Evolutionary conservation across 495 filamentous ascomycete species (phyloP).

Genomic region (Aspergillus hancockii): DNA sequence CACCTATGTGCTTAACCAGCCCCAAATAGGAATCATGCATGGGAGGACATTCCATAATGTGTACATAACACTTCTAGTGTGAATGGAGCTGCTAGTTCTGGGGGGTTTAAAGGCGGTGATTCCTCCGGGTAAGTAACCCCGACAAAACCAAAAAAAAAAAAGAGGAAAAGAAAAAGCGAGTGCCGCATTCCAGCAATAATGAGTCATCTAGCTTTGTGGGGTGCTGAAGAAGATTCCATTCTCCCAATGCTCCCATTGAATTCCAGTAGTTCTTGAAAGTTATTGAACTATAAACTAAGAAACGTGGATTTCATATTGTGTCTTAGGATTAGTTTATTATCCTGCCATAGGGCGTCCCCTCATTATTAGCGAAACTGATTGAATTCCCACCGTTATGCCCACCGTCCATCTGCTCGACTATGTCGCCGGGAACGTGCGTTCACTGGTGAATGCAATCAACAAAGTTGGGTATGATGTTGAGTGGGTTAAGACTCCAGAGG

Average conservation of each 20-base stretch:
- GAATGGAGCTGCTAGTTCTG: too few species aligned
- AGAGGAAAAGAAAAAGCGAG: background rate
- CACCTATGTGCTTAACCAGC: too few species aligned
- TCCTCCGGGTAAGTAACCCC: background rate
- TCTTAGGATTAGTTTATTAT: background rate
- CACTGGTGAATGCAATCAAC: slow-evolving; percentile 95
- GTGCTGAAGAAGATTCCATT: background rate
- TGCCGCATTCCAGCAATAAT: background rate
- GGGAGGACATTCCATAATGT: too few species aligned
- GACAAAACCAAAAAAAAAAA: background rate
- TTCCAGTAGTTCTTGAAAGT: background rate
- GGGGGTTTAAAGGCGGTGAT: background rate
- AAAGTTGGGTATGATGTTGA: slow-evolving; percentile 88
- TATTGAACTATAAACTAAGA: background rate
- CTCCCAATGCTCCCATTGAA: background rate
- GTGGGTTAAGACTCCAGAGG: slow-evolving; percentile 84
- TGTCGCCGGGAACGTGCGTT: slow-evolving; percentile 86
- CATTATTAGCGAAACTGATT: background rate
- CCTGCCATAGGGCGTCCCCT: background rate
- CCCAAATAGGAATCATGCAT: too few species aligned
- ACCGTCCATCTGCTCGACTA: slow-evolving; percentile 90
- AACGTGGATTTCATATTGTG: background rate
- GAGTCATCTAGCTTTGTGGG: background rate
- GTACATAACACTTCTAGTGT: too few species aligned
- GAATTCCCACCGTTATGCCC: slow-evolving; percentile 58